phyloP scores from a whole-genome alignment of 2,329 filamentous ascomycete genomes.

The Penicillium oxalicum region DNA sequence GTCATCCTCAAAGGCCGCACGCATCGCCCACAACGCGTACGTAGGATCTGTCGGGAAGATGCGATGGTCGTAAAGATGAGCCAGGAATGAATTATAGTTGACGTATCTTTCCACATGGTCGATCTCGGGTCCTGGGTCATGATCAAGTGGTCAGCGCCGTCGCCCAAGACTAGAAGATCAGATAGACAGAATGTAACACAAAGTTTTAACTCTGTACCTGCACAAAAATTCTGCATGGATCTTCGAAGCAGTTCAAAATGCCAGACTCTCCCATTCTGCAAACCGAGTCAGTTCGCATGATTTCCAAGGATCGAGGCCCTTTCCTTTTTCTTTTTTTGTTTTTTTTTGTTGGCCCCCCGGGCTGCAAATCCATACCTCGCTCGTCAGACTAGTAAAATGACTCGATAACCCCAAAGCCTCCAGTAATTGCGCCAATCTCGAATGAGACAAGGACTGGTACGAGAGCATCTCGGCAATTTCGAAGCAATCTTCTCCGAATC shows the following conservation, averaged over 20 bases:
- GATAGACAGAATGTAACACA: too few relatives aligned
- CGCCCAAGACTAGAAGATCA: too few relatives aligned
- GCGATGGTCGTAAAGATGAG: slow-evolving; percentile 1
- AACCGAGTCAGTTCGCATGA: background rate
- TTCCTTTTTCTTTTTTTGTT: too few relatives aligned
- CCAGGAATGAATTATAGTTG: slow-evolving; percentile 5
- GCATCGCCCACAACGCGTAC: slow-evolving; percentile 4
- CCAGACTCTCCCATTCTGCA: background rate
- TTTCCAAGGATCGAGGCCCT: background rate
- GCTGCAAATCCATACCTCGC: background rate
- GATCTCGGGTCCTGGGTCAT: background rate
- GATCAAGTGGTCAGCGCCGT: background rate
- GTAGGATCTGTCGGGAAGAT: slow-evolving; percentile 2
- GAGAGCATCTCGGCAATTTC: background rate
- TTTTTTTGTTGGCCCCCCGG: too few relatives aligned
- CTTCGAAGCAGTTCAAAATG: background rate
- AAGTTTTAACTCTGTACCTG: background rate
- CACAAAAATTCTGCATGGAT: background rate
- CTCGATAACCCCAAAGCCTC: slow-evolving; percentile 2
- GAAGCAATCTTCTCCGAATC: slow-evolving; percentile 4
- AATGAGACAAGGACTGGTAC: background rate
- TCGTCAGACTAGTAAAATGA: background rate
- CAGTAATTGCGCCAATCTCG: slow-evolving; percentile 1
- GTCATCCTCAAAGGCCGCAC: slow-evolving; percentile 1
- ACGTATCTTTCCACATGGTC: background rate